phyloP scores from a whole-genome alignment of 192 early-diverging fungal genomes.

The Coemansia sp. region DNA sequence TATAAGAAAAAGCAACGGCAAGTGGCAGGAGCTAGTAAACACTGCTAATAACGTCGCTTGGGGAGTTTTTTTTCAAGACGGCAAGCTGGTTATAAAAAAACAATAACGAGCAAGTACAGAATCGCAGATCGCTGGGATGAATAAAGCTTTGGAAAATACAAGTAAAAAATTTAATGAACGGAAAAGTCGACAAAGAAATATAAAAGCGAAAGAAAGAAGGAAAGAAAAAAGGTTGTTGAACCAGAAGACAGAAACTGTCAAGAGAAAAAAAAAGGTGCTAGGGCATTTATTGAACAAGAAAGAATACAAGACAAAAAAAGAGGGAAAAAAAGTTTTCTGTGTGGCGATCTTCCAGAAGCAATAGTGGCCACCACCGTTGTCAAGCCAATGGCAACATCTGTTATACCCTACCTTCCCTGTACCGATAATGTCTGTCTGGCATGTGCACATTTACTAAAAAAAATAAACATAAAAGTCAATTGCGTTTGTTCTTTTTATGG shows the following conservation, averaged over 20 bases:
- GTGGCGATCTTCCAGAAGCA: slow-evolving; percentile 11
- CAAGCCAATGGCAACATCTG: background rate
- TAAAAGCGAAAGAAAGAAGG: background rate
- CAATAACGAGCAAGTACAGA: no score
- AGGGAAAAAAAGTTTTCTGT: slow-evolving; percentile 12
- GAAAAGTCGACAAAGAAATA: slow-evolving; percentile 3
- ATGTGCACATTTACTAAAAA: background rate
- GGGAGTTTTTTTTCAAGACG: no score
- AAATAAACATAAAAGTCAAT: background rate
- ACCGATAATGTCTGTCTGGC: background rate
- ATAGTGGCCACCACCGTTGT: slow-evolving; percentile 11
- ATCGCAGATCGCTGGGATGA: background rate
- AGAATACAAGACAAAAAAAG: background rate
- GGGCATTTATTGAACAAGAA: background rate
- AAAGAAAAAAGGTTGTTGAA: background rate
- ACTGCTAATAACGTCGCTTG: background rate
- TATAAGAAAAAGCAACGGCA: no score
- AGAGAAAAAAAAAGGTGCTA: background rate
- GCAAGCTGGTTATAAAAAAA: no score
- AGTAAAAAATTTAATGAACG: no score
- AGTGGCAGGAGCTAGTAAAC: background rate
- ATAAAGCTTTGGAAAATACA: background rate
- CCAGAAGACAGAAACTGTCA: background rate
- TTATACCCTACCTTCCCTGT: background rate
- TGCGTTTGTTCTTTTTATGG: background rate